A percentile compares a stretch with the other conserved stretches of the same genome.
phyloP scores from a whole-genome alignment of 1,284 basidiomycete species.

The Pascua sp. region DNA sequence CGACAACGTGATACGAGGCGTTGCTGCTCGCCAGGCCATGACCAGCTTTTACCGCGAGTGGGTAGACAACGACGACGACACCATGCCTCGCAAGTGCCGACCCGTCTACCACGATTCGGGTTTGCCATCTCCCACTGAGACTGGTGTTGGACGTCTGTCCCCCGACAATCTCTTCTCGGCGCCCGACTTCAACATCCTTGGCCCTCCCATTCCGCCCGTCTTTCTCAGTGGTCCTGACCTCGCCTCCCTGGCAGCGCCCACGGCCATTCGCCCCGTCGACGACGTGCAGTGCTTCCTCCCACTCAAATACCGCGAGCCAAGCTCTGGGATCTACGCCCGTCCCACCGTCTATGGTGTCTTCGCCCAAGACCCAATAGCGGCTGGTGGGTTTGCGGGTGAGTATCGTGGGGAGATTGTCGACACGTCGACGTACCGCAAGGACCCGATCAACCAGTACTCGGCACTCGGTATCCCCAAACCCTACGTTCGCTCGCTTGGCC shows the following conservation, averaged over 20 bases:
- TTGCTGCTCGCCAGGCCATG: constrained; percentile 28
- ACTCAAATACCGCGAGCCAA: constrained; percentile 34
- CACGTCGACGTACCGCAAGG: constrained; percentile 41
- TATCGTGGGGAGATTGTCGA: constrained; percentile 43
- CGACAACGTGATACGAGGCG: constrained; percentile 41
- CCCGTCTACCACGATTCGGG: constrained; percentile 34
- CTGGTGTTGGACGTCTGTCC: constrained; percentile 33
- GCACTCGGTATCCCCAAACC: constrained; percentile 56
- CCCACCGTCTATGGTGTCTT: constrained; percentile 47
- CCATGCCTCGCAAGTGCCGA: constrained; percentile 10
- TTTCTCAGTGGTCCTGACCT: constrained; percentile 34
- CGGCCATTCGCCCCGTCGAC: constrained; percentile 30
- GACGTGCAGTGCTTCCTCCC: constrained; percentile 39
- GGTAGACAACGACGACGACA: constrained; percentile 36
- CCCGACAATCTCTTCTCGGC: constrained; percentile 31
- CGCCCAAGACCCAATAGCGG: constrained; percentile 25
- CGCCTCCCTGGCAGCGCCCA: constrained; percentile 22
- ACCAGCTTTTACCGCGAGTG: constrained; percentile 38
- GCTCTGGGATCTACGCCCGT: constrained; percentile 35
- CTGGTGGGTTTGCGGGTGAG: constrained; percentile 44
- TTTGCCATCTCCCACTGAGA: constrained; percentile 44
- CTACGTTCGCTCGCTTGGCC: constrained; percentile 75
- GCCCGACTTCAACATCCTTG: constrained; percentile 53
- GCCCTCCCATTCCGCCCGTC: constrained; percentile 46
- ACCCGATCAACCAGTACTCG: constrained; percentile 57